Conservation (phyloP, 2,329 filamentous ascomycete genomes). For the Aspergillus fumigatiaffinis region DNA sequence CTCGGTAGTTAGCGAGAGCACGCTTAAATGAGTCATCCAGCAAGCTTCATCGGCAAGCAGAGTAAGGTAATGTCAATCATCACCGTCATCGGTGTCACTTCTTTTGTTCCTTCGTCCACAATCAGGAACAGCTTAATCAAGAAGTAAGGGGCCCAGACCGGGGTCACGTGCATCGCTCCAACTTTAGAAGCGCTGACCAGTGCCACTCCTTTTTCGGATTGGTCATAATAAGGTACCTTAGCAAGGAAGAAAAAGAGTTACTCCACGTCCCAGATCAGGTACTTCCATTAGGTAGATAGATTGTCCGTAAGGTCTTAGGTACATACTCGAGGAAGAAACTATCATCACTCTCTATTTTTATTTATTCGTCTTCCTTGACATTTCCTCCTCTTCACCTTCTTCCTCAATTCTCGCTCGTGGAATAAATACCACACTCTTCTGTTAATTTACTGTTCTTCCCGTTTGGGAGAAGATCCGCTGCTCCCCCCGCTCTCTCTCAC, state of each 20-base stretch:
- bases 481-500: neutral
- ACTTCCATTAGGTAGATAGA: constrained; percentile 1
- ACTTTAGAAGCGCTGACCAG: constrained; percentile 8
- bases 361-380: neutral
- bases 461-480: constrained; percentile 9
- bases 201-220: constrained; percentile 4
- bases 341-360: neutral
- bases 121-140: too few relatives aligned
- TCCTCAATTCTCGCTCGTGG: neutral
- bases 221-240: neutral
- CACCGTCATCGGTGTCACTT: too few relatives aligned
- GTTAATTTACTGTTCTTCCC: neutral
- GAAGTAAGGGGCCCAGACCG: neutral
- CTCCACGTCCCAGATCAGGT: constrained; percentile 6
- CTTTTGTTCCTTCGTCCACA: too few relatives aligned
- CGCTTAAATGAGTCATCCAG: too few relatives aligned
- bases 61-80: too few relatives aligned
- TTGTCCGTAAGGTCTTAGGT: neutral
- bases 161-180: constrained; percentile 18
- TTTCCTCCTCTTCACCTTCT: neutral
- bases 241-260: neutral
- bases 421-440: neutral
- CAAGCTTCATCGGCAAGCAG: too few relatives aligned
- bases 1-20: neutral
- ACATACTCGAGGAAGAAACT: neutral